A percentile compares a stretch with the other conserved stretches of the same genome.
Conservation (phyloP, 805 yeast genomes). For the Candida maesae region DNA sequence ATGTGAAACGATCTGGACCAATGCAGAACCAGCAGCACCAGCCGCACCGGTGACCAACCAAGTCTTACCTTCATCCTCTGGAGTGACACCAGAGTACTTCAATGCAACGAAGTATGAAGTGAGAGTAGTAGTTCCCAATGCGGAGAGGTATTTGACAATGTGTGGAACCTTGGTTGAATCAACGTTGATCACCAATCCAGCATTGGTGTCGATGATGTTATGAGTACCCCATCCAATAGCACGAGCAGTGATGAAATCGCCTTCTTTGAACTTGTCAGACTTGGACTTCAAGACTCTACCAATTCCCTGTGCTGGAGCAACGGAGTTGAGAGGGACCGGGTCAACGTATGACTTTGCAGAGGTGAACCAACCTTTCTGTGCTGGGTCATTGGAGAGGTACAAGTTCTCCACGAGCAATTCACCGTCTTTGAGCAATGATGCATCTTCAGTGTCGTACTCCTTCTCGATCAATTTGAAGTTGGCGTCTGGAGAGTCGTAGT, state of each 20-base stretch:
- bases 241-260: slow-evolving; percentile 42
- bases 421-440: slow-evolving; percentile 32
- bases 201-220: slow-evolving; percentile 29
- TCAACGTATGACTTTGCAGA: slow-evolving; percentile 29
- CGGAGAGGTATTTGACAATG: slow-evolving; percentile 42
- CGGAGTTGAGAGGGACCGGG: slow-evolving; percentile 36
- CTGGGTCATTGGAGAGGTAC: slow-evolving; percentile 56
- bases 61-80: slow-evolving; percentile 39
- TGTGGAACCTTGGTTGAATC: slow-evolving; percentile 25
- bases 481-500: slow-evolving; percentile 23
- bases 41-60: slow-evolving; percentile 62
- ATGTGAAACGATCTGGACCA: slow-evolving; percentile 53
- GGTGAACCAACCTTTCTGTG: slow-evolving; percentile 56
- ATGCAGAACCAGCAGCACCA: slow-evolving; percentile 64
- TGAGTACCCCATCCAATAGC: slow-evolving; percentile 47
- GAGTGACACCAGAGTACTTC: slow-evolving; percentile 44
- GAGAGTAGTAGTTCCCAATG: slow-evolving; percentile 54
- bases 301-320: slow-evolving; percentile 49
- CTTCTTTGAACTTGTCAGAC: slow-evolving; percentile 36
- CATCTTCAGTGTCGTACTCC: slow-evolving; percentile 20
- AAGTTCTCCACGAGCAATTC: slow-evolving; percentile 43
- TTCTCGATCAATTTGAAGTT: slow-evolving; percentile 28
- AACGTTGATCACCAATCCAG: slow-evolving; percentile 4
- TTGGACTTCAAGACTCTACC: slow-evolving; percentile 50
- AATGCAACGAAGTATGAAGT: slow-evolving; percentile 58